Conservation (phyloP, 106 monocot genomes). For the Agapanthus africanus region DNA sequence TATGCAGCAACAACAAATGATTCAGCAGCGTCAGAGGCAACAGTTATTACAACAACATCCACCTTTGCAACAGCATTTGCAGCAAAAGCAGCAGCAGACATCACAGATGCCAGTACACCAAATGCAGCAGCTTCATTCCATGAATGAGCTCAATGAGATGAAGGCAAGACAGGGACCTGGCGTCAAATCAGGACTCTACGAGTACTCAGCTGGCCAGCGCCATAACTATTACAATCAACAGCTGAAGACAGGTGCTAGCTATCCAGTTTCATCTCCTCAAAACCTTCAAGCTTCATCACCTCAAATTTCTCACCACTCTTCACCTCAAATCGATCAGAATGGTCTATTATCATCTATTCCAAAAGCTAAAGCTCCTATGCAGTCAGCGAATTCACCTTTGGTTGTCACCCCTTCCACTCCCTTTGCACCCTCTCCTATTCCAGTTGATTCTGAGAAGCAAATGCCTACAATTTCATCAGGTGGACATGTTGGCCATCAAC, state of each 20-base stretch:
- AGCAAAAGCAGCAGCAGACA: conserved; percentile 39
- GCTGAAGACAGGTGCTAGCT: conserved; percentile 42
- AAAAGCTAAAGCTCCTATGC: conserved; percentile 70
- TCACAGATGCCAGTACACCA: conserved; percentile 40
- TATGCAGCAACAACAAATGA: conserved; percentile 30
- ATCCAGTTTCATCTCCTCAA: conserved; percentile 84
- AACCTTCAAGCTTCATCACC: conserved; percentile 79
- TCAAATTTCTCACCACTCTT: conserved; percentile 89
- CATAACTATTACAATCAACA: conserved; percentile 66
- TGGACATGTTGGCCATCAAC: conserved; percentile 28
- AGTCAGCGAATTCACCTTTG: conserved; percentile 63
- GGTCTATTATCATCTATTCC: conserved; percentile 40
- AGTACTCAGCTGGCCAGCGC: conserved; percentile 34
- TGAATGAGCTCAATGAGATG: conserved; percentile 68
- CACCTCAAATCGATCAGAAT: conserved; percentile 88
- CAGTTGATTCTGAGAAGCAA: conserved; percentile 67
- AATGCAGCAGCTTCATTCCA: conserved; percentile 44
- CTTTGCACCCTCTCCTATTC: conserved; percentile 62
- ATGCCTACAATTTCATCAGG: conserved; percentile 32
- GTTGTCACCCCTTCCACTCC: conserved; percentile 79
- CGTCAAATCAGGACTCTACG: conserved; percentile 61
- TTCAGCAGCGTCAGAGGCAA: conserved; percentile 50
- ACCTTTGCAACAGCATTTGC: conserved; percentile 31
- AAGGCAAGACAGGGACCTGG: conserved; percentile 50
- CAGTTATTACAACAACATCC: conserved; percentile 29